A percentile compares a stretch with the other conserved stretches of the same genome.
Evolutionary conservation across 2,329 filamentous ascomycete genomes (phyloP).

Genomic region (Aspergillus fischeri): DNA sequence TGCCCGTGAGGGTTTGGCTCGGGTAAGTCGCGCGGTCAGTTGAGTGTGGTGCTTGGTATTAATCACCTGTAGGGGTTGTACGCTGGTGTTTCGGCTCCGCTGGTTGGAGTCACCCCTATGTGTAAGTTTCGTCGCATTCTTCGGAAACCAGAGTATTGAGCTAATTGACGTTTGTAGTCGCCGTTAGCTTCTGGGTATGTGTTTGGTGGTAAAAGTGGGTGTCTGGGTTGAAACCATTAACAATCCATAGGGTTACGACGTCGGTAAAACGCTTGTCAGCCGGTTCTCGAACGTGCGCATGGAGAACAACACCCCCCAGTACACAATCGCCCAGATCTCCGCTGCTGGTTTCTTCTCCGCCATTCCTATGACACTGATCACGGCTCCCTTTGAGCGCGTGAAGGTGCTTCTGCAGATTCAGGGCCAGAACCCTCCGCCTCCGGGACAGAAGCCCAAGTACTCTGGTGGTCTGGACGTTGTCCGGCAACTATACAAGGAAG

Average conservation of each 20-base stretch:
- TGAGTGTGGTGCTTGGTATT: neutral
- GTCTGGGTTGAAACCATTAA: constrained; percentile 13
- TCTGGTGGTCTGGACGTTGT: constrained; percentile 84
- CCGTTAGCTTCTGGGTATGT: constrained; percentile 62
- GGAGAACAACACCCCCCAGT: constrained; percentile 59
- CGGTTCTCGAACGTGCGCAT: constrained; percentile 59
- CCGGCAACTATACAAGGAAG: constrained; percentile 85
- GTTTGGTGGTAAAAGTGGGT: neutral
- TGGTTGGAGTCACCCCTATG: constrained; percentile 97
- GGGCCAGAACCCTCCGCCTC: constrained; percentile 77
- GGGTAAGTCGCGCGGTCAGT: constrained; percentile 36
- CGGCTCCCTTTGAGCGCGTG: constrained; percentile 97
- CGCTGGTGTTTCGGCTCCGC: constrained; percentile 90
- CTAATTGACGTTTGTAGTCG: constrained; percentile 44
- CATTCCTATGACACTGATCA: constrained; percentile 95
- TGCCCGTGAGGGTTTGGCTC: constrained; percentile 73
- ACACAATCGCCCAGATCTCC: constrained; percentile 81
- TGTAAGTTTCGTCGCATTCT: constrained; percentile 59
- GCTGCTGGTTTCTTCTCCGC: constrained; percentile 96
- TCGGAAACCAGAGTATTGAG: neutral
- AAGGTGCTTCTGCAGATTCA: constrained; percentile 98
- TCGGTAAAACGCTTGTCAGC: constrained; percentile 85
- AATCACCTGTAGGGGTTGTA: constrained; percentile 66
- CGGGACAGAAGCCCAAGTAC: constrained; percentile 92
- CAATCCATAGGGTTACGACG: constrained; percentile 80